Evolutionary conservation across 805 yeast species (phyloP).

Genomic region (Nakazawaea populi): DNA sequence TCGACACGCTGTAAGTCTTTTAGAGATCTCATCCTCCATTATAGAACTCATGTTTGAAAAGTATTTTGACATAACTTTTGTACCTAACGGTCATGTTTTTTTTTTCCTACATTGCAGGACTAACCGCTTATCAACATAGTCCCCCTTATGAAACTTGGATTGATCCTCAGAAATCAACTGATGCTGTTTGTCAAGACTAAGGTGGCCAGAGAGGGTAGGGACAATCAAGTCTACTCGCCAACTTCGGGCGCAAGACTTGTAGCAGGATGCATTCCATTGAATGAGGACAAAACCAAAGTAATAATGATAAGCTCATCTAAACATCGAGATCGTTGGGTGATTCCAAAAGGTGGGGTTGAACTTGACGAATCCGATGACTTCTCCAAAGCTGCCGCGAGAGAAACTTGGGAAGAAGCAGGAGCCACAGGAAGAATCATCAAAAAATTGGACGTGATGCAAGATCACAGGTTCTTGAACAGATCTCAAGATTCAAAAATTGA

Average conservation of each 20-base stretch:
- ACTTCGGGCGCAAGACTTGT: slow-evolving; percentile 76
- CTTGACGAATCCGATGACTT: slow-evolving; percentile 57
- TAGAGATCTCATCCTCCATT: neutral
- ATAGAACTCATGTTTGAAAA: neutral
- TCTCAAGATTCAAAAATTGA: slow-evolving; percentile 14
- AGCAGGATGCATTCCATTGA: slow-evolving; percentile 85
- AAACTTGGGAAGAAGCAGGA: slow-evolving; percentile 98
- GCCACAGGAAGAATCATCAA: slow-evolving; percentile 57
- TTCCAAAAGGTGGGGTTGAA: slow-evolving; percentile 97
- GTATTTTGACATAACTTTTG: too few species aligned
- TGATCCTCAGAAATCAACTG: slow-evolving; percentile 12
- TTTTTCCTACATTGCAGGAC: too few species aligned
- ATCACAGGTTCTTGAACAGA: slow-evolving; percentile 28
- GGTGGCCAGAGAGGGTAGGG: slow-evolving; percentile 49
- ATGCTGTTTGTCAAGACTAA: slow-evolving; percentile 23
- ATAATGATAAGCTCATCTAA: slow-evolving; percentile 75
- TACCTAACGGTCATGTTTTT: too few species aligned
- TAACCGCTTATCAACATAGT: neutral
- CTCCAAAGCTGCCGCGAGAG: slow-evolving; percentile 62
- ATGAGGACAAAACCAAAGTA: slow-evolving; percentile 50
- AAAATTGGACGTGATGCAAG: slow-evolving; percentile 62
- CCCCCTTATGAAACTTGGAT: slow-evolving; percentile 11
- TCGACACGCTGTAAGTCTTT: neutral
- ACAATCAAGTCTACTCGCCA: slow-evolving; percentile 52
- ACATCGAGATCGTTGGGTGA: slow-evolving; percentile 68